Percentiles rank a stretch among this genome's conserved stretches.
These are phyloP conservation scores for Nitzschia sp. DNA, from an alignment of 108 stramenopile species.

Conservation along the genomic window DNA sequence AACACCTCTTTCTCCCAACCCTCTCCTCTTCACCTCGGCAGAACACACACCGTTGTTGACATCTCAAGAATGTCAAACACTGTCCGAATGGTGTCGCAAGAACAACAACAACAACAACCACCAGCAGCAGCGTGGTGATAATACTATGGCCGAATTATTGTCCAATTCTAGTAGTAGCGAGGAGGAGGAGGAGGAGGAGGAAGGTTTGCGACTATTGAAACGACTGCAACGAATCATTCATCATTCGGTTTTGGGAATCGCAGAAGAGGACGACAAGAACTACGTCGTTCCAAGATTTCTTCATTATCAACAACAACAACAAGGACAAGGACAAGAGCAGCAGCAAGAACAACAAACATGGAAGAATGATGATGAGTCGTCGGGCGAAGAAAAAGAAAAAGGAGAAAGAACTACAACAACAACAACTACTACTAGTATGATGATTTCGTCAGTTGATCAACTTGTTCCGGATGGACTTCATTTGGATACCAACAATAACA, in stretches of 20 bases:
- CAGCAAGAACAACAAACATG: not conserved
- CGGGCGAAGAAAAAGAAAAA: not conserved
- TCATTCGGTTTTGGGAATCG: not conserved
- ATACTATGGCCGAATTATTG: not conserved
- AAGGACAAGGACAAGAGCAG: too few species aligned
- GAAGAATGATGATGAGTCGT: not conserved
- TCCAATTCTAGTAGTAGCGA: not conserved
- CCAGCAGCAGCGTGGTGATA: too few species aligned
- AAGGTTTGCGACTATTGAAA: not conserved
- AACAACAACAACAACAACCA: too few species aligned
- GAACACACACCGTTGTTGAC: not conserved
- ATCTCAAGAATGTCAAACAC: not conserved
- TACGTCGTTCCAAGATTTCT: not conserved
- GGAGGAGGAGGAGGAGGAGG: not conserved
- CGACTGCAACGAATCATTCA: not conserved
- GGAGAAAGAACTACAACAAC: too few species aligned
- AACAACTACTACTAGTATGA: too few species aligned
- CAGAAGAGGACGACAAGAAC: not conserved
- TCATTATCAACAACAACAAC: not conserved
- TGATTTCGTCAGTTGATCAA: not conserved
- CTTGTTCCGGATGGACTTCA: not conserved
- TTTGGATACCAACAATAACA: slow-evolving; percentile 1
- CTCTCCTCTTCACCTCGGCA: not conserved
- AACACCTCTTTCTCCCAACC: not conserved
- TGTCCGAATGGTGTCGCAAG: not conserved